Conservation (phyloP, 352 stramenopile genomes). For the Phytophthora pistaciae region DNA sequence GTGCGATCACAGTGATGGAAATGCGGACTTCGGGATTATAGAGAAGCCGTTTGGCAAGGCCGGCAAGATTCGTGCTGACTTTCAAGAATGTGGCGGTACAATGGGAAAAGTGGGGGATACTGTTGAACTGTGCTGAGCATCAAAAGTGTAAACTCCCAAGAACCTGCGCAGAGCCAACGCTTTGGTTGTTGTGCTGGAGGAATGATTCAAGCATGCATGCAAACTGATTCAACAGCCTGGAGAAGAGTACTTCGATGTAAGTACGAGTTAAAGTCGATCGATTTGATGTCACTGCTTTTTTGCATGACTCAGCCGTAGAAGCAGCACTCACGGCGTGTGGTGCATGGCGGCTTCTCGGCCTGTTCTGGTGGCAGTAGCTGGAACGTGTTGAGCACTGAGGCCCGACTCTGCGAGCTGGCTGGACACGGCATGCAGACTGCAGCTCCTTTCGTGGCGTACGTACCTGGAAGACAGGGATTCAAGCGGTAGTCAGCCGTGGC, state of each 20-base stretch:
- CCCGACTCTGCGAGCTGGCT: conserved; percentile 22
- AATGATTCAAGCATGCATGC: no score
- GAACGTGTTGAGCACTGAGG: conserved; percentile 30
- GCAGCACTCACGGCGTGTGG: conserved; percentile 53
- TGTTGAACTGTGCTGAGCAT: conserved; percentile 37
- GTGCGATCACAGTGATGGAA: conserved; percentile 7
- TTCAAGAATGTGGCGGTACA: conserved; percentile 54
- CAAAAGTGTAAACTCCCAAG: no score
- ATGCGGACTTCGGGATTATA: conserved; percentile 52
- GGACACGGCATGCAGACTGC: conserved; percentile 57
- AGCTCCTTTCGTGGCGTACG: conserved; percentile 56
- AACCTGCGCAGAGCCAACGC: background rate
- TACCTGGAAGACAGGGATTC: conserved; percentile 52
- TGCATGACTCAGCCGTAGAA: conserved; percentile 40
- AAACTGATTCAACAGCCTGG: no score
- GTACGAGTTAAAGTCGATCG: no score
- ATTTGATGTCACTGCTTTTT: no score
- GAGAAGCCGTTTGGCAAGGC: conserved; percentile 84
- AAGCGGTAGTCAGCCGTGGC: conserved; percentile 54
- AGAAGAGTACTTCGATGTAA: no score
- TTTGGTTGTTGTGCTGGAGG: background rate
- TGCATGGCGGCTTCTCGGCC: conserved; percentile 35
- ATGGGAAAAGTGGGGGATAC: conserved; percentile 51
- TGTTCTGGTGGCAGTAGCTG: conserved; percentile 26
- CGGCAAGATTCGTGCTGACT: conserved; percentile 74